A percentile compares a stretch with the other conserved stretches of the same genome.
These are phyloP conservation scores for Paramecium octaurelia DNA, from an alignment of 73 alveolate genomes.

Conservation along the genomic window DNA sequence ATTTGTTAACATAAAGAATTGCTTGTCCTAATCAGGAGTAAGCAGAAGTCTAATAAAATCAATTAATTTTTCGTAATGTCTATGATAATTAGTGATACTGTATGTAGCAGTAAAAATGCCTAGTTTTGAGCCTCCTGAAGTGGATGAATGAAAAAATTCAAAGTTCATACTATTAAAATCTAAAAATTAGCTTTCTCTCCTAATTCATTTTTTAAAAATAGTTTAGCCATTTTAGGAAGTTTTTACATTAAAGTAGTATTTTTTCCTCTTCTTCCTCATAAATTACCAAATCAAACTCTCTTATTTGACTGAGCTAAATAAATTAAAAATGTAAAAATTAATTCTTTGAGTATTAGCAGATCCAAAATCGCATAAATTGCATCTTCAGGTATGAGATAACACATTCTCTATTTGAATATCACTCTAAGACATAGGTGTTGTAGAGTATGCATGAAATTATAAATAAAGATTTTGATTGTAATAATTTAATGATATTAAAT, in stretches of 20 bases:
- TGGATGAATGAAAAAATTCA: slow-evolving; percentile 90
- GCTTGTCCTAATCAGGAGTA: slow-evolving; percentile 90
- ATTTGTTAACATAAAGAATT: slow-evolving; percentile 66
- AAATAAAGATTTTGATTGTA: no score
- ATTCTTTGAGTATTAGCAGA: slow-evolving; percentile 77
- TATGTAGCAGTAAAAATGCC: slow-evolving; percentile 92
- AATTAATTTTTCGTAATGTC: slow-evolving; percentile 79
- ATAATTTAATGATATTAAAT: no score
- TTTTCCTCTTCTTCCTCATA: slow-evolving; percentile 83
- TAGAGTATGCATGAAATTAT: slow-evolving; percentile 2
- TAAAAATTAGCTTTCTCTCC: slow-evolving; percentile 90
- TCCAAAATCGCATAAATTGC: slow-evolving; percentile 97
- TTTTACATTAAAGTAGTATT: slow-evolving; percentile 95
- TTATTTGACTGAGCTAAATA: not conserved
- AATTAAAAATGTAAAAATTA: not conserved
- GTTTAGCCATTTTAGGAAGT: slow-evolving; percentile 97
- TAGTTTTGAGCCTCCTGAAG: slow-evolving; percentile 88
- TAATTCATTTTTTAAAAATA: slow-evolving; percentile 71
- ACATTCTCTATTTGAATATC: slow-evolving; percentile 95
- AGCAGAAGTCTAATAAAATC: slow-evolving; percentile 87
- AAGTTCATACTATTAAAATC: slow-evolving; percentile 85
- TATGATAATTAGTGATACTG: slow-evolving; percentile 71
- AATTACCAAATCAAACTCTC: slow-evolving; percentile 66
- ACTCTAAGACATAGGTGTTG: slow-evolving; percentile 65
- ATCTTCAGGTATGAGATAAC: slow-evolving; percentile 73